These are phyloP conservation scores for Exophiala alcalophila DNA, from an alignment of 2,329 filamentous ascomycete species.

Conservation along the genomic window DNA sequence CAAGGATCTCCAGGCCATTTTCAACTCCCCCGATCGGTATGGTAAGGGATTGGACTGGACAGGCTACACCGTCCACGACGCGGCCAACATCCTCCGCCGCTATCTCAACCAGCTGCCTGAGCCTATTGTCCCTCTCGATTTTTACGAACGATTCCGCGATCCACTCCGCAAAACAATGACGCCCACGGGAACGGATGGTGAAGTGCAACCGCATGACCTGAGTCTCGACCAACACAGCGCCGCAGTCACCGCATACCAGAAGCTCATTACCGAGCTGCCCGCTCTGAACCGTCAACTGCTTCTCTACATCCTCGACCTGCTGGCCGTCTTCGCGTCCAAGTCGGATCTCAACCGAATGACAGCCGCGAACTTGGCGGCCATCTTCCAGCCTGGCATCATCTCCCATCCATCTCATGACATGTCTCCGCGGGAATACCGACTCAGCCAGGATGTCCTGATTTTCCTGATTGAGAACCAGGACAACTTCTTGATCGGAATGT, in stretches of 20 bases:
- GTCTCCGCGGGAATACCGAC: constrained; percentile 86
- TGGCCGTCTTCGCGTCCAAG: constrained; percentile 96
- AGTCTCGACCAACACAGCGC: constrained; percentile 57
- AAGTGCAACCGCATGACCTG: constrained; percentile 64
- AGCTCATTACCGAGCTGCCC: constrained; percentile 86
- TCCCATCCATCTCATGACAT: constrained; percentile 94
- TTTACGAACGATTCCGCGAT: constrained; percentile 87
- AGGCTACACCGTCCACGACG: constrained; percentile 97
- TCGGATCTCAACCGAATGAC: constrained; percentile 97
- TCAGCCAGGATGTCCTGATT: constrained; percentile 95
- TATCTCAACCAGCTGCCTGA: constrained; percentile 97
- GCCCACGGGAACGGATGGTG: constrained; percentile 68
- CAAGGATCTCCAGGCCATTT: constrained; percentile 87
- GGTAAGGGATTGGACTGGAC: constrained; percentile 97
- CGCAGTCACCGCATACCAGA: constrained; percentile 81
- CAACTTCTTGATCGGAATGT: constrained; percentile 97
- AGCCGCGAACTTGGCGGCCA: constrained; percentile 87
- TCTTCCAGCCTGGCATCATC: constrained; percentile 94
- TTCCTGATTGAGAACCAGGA: constrained; percentile 99
- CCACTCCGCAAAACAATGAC: constrained; percentile 69
- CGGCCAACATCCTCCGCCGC: constrained; percentile 88
- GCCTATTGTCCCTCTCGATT: constrained; percentile 88
- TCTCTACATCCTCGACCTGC: constrained; percentile 89
- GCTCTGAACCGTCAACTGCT: constrained; percentile 90
- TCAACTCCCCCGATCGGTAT: constrained; percentile 92